Percentiles rank a stretch among this genome's conserved stretches.
These are phyloP conservation scores for Dictyostelium intermedium DNA, from an alignment of 78 protist genomes.

Conservation along the genomic window DNA sequence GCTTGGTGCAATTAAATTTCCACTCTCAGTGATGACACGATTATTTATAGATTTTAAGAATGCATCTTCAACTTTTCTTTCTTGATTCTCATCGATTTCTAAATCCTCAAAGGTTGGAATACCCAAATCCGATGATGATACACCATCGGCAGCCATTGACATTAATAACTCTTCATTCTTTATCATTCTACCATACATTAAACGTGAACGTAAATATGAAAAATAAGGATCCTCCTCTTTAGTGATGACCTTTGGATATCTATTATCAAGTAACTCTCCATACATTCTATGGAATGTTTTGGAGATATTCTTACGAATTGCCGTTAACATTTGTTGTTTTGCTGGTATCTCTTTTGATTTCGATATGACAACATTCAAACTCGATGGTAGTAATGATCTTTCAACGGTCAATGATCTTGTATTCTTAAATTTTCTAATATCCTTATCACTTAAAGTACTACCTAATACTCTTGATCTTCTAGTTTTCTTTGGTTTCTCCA, in stretches of 20 bases:
- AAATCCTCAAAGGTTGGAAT: background rate
- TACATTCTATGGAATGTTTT: background rate
- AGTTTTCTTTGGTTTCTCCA: background rate
- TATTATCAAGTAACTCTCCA: background rate
- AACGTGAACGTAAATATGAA: background rate
- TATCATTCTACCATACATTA: background rate
- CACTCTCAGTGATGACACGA: background rate
- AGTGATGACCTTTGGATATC: background rate
- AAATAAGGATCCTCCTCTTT: background rate
- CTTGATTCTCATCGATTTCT: background rate
- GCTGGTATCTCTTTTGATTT: conserved; percentile 5
- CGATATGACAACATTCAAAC: background rate
- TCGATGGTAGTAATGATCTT: background rate
- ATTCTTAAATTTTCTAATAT: background rate
- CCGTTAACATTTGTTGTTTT: background rate
- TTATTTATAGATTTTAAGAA: background rate
- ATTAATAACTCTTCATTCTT: background rate
- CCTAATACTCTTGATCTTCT: background rate
- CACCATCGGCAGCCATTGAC: background rate
- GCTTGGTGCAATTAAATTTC: background rate
- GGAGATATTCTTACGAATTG: background rate
- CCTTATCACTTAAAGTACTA: background rate
- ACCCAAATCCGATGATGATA: background rate
- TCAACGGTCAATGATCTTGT: background rate
- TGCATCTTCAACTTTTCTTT: background rate